Base-by-base conservation (phyloP, 2,329 filamentous ascomycete genomes). In the Aspergillaceae sp. region DNA sequence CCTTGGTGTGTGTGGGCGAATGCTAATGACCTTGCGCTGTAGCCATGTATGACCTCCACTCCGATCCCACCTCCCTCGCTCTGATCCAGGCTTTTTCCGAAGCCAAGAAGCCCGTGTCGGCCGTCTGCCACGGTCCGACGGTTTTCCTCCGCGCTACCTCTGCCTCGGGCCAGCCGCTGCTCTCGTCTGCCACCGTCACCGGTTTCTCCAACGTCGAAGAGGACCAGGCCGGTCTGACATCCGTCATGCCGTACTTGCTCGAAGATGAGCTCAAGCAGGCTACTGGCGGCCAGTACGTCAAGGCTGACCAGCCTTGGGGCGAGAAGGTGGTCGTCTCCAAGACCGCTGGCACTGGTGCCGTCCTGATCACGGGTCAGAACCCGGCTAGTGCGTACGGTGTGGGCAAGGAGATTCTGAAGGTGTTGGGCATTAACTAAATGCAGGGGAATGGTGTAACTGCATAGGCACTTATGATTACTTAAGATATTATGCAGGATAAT, bases 1-100 rank as follows among this genome's bases (percentile, higher is more conserved):
- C 19, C 19, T 19, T 19, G 19, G 19, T 19, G 19, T 19, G 19
- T 19, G 19, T 19, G 19, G 19, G 19, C 19, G 19, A 19, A 19
- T 19, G 19, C 19, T 19, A 19, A 19, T 19, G 19, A 19, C 19
- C 19, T 19, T 19, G 19, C 19, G 19, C 19, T 19, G 19, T 30
- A 68, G 66, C 72, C 11, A 76, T 76, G 70, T 76, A 73, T 59
- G 74, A 76, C 49, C 70, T 76, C 19, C 66, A 66, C 40, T 61
- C 58, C 43, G 65, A 73, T 50, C 41, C 60, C 1, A 61, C 56
- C 26, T 73, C 69, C 10, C 65, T 74, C 34, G 53, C 65, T 9
- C 55, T 76, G 7, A 75, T 76, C 56, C 58, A 66, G 29, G 60
- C 72, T 38, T 76, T 76, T 56, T 73, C 70, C 43, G 66, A 69